phyloP scores from a whole-genome alignment of 257 asterid genomes.

The Primulina eburnea region DNA sequence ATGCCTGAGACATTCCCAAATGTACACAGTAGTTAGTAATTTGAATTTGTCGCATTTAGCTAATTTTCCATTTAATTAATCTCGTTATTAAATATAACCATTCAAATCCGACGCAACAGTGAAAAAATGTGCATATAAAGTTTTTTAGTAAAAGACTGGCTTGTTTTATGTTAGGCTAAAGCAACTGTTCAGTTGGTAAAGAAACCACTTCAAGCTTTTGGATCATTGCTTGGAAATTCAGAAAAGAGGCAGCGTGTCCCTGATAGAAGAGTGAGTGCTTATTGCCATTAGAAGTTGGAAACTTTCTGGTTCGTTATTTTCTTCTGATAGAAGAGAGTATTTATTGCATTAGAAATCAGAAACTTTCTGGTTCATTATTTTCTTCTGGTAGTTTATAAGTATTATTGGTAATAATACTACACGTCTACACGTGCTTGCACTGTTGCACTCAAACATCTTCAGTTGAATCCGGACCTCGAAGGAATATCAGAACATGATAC shows the following conservation, averaged over 20 bases:
- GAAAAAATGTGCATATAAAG: background rate
- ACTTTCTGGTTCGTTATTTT: background rate
- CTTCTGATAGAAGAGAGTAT: slow-evolving; percentile 14
- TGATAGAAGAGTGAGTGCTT: slow-evolving; percentile 50
- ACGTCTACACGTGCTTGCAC: background rate
- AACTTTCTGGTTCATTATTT: background rate
- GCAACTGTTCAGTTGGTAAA: slow-evolving; percentile 67
- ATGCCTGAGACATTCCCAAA: background rate
- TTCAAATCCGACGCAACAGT: background rate
- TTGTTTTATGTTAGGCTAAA: slow-evolving; percentile 41
- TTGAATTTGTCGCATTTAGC: slow-evolving; percentile 21
- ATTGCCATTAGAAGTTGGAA: background rate
- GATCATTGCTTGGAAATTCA: slow-evolving; percentile 72
- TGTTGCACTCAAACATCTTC: background rate
- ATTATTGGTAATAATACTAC: too few relatives aligned
- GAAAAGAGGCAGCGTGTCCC: slow-evolving; percentile 70
- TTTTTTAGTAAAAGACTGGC: background rate
- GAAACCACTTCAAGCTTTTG: slow-evolving; percentile 84
- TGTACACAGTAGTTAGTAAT: background rate
- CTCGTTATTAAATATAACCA: background rate
- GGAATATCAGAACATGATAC: too few relatives aligned
- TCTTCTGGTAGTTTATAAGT: too few relatives aligned
- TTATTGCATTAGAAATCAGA: background rate
- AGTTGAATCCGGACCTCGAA: background rate
- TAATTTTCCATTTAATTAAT: slow-evolving; percentile 16